Percentiles rank a stretch among this genome's conserved stretches.
Evolutionary conservation across 2,329 filamentous ascomycete genomes (phyloP).

Genomic region (Phaeomoniella chlamydospora): DNA sequence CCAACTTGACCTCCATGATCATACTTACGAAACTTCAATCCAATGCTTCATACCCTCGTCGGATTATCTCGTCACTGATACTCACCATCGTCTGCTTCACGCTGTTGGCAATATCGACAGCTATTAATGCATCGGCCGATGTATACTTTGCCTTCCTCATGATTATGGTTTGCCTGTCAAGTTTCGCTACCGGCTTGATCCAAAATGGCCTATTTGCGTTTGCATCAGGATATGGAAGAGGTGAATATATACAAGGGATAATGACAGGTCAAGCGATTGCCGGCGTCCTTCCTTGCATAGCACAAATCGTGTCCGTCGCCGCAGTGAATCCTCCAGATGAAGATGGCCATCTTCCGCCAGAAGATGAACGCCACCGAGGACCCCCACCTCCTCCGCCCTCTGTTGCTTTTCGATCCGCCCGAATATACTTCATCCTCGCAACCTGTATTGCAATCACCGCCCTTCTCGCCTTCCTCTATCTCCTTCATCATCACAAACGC

Average conservation of each 20-base stretch:
- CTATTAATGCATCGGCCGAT: constrained; percentile 47
- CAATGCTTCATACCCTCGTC: constrained; percentile 71
- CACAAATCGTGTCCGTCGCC: constrained; percentile 74
- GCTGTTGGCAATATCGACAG: constrained; percentile 67
- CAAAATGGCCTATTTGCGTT: constrained; percentile 95
- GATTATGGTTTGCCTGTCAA: constrained; percentile 63
- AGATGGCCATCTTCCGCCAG: constrained; percentile 2
- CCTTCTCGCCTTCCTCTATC: constrained; percentile 58
- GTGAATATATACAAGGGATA: constrained; percentile 88
- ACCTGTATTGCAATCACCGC: constrained; percentile 58
- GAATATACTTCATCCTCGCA: constrained; percentile 83
- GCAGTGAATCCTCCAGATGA: constrained; percentile 37
- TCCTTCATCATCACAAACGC: constrained; percentile 38
- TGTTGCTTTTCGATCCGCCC: constrained; percentile 55
- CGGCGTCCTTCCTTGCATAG: constrained; percentile 74
- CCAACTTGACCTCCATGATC: constrained; percentile 64
- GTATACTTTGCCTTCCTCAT: constrained; percentile 73
- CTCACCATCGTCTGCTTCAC: constrained; percentile 67
- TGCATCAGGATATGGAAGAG: constrained; percentile 67
- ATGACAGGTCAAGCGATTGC: constrained; percentile 92
- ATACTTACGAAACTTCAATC: constrained; percentile 68
- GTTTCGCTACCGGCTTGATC: constrained; percentile 67
- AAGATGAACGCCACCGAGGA: constrained; percentile 10
- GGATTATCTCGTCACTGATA: constrained; percentile 63
- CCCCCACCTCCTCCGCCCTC: constrained; percentile 17